phyloP scores from a whole-genome alignment of 768 basidiomycete genomes.

The Pseudohyphozyma bogoriensis region DNA sequence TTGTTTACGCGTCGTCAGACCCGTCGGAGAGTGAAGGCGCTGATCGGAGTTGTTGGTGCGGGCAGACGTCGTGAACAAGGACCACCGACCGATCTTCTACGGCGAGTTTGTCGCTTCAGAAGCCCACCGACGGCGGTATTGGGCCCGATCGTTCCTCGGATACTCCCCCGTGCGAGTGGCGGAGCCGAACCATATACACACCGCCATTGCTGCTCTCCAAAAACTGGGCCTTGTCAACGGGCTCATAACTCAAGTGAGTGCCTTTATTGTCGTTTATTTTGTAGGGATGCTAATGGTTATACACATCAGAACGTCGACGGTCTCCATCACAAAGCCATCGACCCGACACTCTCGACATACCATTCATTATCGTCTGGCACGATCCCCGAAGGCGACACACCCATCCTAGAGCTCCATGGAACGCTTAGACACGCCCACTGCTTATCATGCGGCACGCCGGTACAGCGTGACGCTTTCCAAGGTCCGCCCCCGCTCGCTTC shows the following conservation, averaged over 20 bases:
- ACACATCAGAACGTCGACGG: conserved; percentile 68
- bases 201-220: conserved; percentile 71
- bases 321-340: conserved; percentile 65
- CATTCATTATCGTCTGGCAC: conserved; percentile 4
- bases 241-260: conserved; percentile 53
- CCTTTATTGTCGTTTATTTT: neutral
- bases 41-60: no score
- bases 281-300: neutral
- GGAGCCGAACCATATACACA: conserved; percentile 79
- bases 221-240: conserved; percentile 51
- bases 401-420: conserved; percentile 31
- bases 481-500: neutral
- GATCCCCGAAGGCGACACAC: conserved; percentile 1
- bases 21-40: no score
- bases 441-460: conserved; percentile 20
- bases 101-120: conserved; percentile 17
- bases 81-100: conserved; percentile 21
- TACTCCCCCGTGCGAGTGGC: conserved; percentile 77
- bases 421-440: conserved; percentile 28
- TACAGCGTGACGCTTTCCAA: conserved; percentile 26
- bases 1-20: no score
- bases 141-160: conserved; percentile 47
- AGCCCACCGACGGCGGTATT: conserved; percentile 66
- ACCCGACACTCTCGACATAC: conserved; percentile 10
- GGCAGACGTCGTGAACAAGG: conserved; percentile 41